Conservation (phyloP, 345 rosid species). For the Eucalyptus pauciflora region DNA sequence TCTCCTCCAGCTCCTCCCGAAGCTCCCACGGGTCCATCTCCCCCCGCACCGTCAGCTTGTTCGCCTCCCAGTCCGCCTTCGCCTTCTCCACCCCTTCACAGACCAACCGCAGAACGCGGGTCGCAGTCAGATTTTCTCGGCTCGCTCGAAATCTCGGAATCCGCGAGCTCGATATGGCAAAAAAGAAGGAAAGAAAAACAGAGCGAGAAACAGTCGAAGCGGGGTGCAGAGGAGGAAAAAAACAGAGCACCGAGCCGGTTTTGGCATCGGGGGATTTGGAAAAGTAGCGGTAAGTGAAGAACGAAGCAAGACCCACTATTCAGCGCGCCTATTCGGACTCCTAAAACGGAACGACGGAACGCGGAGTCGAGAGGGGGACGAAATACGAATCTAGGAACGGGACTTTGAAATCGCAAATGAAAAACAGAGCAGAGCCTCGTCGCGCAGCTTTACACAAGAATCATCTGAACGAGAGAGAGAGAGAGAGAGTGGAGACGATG, state of each 20-base stretch:
- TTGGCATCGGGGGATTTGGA: not conserved
- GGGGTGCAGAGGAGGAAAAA: not conserved
- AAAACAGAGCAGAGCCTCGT: not conserved
- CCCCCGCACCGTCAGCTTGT: conserved; percentile 59
- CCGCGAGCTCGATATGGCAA: not conserved
- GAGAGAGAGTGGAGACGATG: not conserved
- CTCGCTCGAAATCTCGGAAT: not conserved
- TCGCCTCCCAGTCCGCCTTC: conserved; percentile 30
- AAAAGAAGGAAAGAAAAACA: not conserved
- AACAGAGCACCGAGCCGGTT: not conserved
- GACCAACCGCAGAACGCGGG: not conserved
- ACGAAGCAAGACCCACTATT: not conserved
- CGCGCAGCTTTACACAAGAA: not conserved
- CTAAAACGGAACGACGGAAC: not conserved
- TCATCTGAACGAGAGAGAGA: not conserved
- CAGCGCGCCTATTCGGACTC: not conserved
- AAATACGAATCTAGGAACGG: not conserved
- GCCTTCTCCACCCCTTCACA: conserved; percentile 41
- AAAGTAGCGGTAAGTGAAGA: not conserved
- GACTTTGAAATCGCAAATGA: not conserved
- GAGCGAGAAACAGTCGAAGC: not conserved
- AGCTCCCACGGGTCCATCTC: conserved; percentile 47
- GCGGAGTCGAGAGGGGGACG: not conserved
- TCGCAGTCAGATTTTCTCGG: not conserved
- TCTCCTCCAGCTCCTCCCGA: conserved; percentile 27